Percentiles rank a stretch among this genome's conserved stretches.
These are phyloP conservation scores for Asterophora lycoperdoides DNA, from an alignment of 768 basidiomycete species.

Conservation along the genomic window DNA sequence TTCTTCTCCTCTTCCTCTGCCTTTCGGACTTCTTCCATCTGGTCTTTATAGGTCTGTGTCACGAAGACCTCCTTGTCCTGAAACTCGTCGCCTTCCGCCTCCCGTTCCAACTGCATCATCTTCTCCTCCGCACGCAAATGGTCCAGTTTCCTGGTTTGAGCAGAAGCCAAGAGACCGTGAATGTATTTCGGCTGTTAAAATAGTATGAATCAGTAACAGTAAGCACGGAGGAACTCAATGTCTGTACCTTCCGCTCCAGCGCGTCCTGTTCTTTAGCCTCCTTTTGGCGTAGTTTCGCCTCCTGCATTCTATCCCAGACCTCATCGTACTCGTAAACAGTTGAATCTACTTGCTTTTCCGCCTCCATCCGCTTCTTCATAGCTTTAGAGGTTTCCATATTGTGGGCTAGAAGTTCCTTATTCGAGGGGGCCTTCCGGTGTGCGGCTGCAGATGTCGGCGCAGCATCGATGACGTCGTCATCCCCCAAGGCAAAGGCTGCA, in stretches of 20 bases:
- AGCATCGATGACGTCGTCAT: constrained; percentile 54
- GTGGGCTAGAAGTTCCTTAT: constrained; percentile 55
- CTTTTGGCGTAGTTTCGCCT: constrained; percentile 71
- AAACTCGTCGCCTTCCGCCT: constrained; percentile 90
- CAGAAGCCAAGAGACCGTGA: constrained; percentile 66
- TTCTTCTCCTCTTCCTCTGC: constrained; percentile 92
- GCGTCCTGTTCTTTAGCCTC: constrained; percentile 71
- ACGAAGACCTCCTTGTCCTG: constrained; percentile 96
- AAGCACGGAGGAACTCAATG: constrained; percentile 17
- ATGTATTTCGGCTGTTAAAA: constrained; percentile 86
- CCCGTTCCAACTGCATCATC: constrained; percentile 91
- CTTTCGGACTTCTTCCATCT: constrained; percentile 85
- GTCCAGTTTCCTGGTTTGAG: constrained; percentile 85
- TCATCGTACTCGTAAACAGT: constrained; percentile 95
- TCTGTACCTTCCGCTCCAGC: constrained; percentile 71
- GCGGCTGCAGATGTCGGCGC: constrained; percentile 37
- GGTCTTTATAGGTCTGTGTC: constrained; percentile 94
- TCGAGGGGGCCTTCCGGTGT: constrained; percentile 37
- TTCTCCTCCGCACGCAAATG: constrained; percentile 94
- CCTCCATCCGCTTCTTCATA: constrained; percentile 70
- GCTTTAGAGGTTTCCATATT: constrained; percentile 58
- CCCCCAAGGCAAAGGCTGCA: constrained; percentile 58
- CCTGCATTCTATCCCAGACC: constrained; percentile 94
- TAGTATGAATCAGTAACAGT: constrained; percentile 12
- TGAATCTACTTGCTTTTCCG: constrained; percentile 72